Evolutionary conservation across 345 rosid species (phyloP), one percentile per base, ranked within the genome.

Genomic region (Populus pruinosa): DNA sequence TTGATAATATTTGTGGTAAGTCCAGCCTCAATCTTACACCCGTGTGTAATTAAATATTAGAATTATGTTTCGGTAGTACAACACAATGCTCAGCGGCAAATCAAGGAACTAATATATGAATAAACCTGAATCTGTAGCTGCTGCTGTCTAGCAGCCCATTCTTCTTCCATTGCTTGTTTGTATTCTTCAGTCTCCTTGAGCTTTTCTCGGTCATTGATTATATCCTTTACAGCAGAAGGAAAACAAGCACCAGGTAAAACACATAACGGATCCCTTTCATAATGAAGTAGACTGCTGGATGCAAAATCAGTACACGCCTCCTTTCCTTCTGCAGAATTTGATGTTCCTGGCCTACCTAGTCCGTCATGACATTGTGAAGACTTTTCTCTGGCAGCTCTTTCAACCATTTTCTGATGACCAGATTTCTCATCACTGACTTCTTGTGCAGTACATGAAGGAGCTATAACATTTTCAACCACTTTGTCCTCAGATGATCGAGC

Each of bases 111-210:
- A 39, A 55, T 69, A 66, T 56, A 36, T 43, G 55, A 47, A 47
- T 70, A 75, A 80, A 94, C 97, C 98, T 91, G 97, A 82, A 87
- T 80, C 79, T 88, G 84, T 82, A 94, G 78, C 79, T 90, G 88
- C 56, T 35, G 85, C 76, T 92, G 92, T 84, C 94, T 89, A 61
- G 94, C 90, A 73, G 87, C 91, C 98, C 93, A 90, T 87, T 93
- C 99, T 87, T 88, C 90, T 86, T 95, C 91, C 36, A 41, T 76
- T 63, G 93, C 98, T 85, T 77, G 92, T 84, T 91, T 93, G 88
- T 89, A 93, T 76, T 89, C 94, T 82, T 88, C 89, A 21, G 99
- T 93, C 89, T 91, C 91, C 86, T 95, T 93, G 55, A 90, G 83
- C 83, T 80, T 91, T 87, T 95, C 96, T 79, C 92, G 86, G 67